These are phyloP conservation scores for Zopfochytrium polystomum DNA, from an alignment of 371 early-diverging fungal genomes.

Conservation along the genomic window DNA sequence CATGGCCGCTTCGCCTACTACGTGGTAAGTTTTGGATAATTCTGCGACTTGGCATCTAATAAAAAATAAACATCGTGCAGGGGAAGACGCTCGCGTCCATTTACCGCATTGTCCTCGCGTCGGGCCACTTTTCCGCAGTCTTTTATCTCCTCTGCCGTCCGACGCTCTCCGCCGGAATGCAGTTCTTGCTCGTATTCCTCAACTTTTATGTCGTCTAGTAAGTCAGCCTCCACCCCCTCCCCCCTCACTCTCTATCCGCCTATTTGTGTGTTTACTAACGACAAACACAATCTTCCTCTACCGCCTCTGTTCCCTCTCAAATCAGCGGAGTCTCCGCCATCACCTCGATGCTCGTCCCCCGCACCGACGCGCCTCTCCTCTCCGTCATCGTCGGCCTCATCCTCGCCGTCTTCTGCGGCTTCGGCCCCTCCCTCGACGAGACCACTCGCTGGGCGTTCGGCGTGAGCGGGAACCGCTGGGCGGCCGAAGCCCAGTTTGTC, in stretches of 20 bases:
- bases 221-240: too few relatives aligned
- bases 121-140: too few relatives aligned
- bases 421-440: conserved; percentile 29
- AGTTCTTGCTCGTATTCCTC: conserved; percentile 12
- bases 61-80: too few relatives aligned
- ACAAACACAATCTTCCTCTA: background rate
- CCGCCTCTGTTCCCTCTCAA: background rate
- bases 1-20: conserved; percentile 45
- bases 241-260: background rate
- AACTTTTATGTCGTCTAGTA: conserved; percentile 47
- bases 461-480: conserved; percentile 15
- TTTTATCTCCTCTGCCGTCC: conserved; percentile 41
- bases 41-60: too few relatives aligned
- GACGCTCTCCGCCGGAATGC: conserved; percentile 10
- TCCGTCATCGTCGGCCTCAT: conserved; percentile 42
- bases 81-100: too few relatives aligned
- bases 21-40: too few relatives aligned
- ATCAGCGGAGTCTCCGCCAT: conserved; percentile 34
- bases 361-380: conserved; percentile 42
- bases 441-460: conserved; percentile 19
- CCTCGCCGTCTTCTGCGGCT: conserved; percentile 41
- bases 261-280: background rate
- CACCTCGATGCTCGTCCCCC: conserved; percentile 36
- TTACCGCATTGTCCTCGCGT: too few relatives aligned
- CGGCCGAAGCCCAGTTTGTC: conserved; percentile 27